Percentiles rank a stretch among this genome's conserved stretches.
phyloP scores from a whole-genome alignment of 306 rosid genomes.

The Aeschynomene evenia region DNA sequence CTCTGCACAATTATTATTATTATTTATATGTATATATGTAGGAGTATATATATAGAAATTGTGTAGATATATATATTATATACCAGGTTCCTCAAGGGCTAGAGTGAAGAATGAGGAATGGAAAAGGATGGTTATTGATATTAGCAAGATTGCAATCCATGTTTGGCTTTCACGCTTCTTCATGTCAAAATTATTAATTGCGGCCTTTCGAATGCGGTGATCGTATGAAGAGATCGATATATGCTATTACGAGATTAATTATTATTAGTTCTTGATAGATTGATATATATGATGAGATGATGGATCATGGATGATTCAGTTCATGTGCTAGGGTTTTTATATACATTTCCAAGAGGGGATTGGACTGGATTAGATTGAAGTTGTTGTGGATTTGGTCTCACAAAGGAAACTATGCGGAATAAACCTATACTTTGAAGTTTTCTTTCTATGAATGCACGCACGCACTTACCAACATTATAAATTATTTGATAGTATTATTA shows the following conservation, averaged over 20 bases:
- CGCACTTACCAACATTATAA: neutral
- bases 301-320: neutral
- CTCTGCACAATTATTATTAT: too few species aligned
- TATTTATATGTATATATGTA: too few species aligned
- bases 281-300: neutral
- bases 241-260: too few species aligned
- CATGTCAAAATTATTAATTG: neutral
- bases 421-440: slow-evolving; percentile 7
- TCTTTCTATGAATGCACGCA: neutral
- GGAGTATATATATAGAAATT: too few species aligned
- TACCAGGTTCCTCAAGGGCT: slow-evolving; percentile 62
- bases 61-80: neutral
- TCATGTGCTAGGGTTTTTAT: slow-evolving; percentile 26
- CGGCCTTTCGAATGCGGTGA: too few species aligned
- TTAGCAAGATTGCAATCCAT: slow-evolving; percentile 12
- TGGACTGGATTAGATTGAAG: too few species aligned
- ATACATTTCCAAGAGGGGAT: slow-evolving; percentile 19
- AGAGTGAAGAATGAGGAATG: slow-evolving; percentile 9
- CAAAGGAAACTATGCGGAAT: neutral
- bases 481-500: neutral
- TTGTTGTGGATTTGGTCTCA: slow-evolving; percentile 34
- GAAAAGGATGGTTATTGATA: slow-evolving; percentile 22
- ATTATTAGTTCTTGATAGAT: neutral
- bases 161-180: slow-evolving; percentile 35
- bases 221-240: neutral